Base-by-base conservation (phyloP, 1,284 basidiomycete species). In the Microbotryum saponariae region DNA sequence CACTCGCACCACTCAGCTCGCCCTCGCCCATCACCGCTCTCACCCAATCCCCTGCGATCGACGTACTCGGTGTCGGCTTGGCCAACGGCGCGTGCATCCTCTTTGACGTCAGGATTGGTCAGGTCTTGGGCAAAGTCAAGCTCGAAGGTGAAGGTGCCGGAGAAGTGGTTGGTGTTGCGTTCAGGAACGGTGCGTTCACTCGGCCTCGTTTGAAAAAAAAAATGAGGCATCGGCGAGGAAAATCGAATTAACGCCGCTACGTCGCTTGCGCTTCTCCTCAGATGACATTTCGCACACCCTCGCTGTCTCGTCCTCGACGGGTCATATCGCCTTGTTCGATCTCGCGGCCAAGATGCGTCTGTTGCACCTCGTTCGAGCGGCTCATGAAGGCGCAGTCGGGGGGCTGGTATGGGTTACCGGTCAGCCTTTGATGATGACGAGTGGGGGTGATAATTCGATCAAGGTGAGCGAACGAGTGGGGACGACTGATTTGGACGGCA, bases 41-140 rank as follows among this genome's bases (percentile, higher is more conserved):
- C 51, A 83, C 84, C 0, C 96, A 97, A 73, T 92, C 91, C 12
- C 94, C 96, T 20, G 96, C 94, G 7, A 86, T 98, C 59, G 96
- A 99, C 72, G 89, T 98, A 7, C 81, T 98, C 33, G 96, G 89
- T 16, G 80, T 97, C 58, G 94, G 92, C 1, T 92, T 90, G 72
- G 80, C 85, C 0, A 89, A 89, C 5, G 94, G 96, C 46, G 85
- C 88, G 69, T 85, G 97, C 44, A 85, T 87, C 0, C 80, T 99
- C 8, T 87, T 92, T 71, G 94, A 99, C 74, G 82, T 97, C 58
- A 83, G 89, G 42, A 82, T 89, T 18, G 92, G 94, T 69, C 92
- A 97, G 75, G 80, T 85, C 45, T 79, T 97, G 18, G 87, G 97
- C 80, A 81, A 85, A 54, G 85, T 97, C 77, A 86, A 85, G 69